phyloP scores from a whole-genome alignment of 2,329 filamentous ascomycete genomes.

The Clonostachys chloroleuca region DNA sequence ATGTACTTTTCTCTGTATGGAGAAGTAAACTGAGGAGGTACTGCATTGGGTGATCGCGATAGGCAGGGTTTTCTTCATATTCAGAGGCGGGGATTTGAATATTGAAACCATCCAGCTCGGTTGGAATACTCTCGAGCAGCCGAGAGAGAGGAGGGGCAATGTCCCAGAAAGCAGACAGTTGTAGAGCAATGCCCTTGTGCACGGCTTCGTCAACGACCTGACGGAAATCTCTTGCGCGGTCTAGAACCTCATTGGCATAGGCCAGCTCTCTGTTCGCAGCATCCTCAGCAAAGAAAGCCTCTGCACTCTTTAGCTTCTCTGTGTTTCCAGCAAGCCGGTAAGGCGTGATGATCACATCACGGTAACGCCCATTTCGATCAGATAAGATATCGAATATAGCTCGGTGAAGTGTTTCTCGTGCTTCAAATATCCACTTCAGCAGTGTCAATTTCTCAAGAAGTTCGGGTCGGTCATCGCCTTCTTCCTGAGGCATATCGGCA shows the following conservation, averaged over 20 bases:
- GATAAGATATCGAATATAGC: slow-evolving; percentile 81
- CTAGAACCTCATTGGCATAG: slow-evolving; percentile 67
- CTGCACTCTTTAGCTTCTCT: slow-evolving; percentile 75
- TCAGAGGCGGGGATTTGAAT: slow-evolving; percentile 77
- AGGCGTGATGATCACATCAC: slow-evolving; percentile 76
- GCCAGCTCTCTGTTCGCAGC: slow-evolving; percentile 65
- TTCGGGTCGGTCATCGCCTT: slow-evolving; percentile 92
- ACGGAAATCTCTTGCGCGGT: slow-evolving; percentile 72
- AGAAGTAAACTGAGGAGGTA: slow-evolving; percentile 83
- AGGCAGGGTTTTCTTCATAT: slow-evolving; percentile 80
- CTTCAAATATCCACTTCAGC: slow-evolving; percentile 95
- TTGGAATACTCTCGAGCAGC: slow-evolving; percentile 76
- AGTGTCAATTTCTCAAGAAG: slow-evolving; percentile 90
- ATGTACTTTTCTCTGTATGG: slow-evolving; percentile 87
- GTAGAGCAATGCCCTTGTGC: slow-evolving; percentile 80
- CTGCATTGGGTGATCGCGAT: slow-evolving; percentile 77
- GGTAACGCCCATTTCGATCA: slow-evolving; percentile 82
- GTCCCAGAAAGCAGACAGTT: slow-evolving; percentile 95
- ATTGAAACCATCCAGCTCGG: slow-evolving; percentile 52
- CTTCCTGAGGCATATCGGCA: slow-evolving; percentile 84
- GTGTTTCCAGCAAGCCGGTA: slow-evolving; percentile 72
- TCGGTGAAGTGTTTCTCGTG: slow-evolving; percentile 80
- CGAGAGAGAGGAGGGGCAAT: slow-evolving; percentile 80
- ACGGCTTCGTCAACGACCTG: slow-evolving; percentile 81
- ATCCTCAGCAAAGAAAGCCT: slow-evolving; percentile 79